Evolutionary conservation across 768 basidiomycete species (phyloP), one percentile per base, ranked within the genome.

Genomic region (Collybia sp.): DNA sequence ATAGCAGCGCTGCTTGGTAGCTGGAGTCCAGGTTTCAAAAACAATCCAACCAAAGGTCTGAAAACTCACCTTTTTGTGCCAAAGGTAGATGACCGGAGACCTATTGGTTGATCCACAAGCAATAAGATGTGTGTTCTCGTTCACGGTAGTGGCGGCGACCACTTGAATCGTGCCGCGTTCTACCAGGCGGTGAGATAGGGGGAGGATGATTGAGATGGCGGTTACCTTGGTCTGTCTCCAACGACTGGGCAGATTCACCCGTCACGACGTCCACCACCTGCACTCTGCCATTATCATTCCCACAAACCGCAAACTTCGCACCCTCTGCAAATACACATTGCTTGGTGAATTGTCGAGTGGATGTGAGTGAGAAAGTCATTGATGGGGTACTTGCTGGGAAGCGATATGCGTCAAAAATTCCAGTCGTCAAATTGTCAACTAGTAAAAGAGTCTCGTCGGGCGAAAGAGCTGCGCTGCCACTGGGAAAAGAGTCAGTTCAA

Each of bases 391-490:
- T 39, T 9, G 19, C 16, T 30, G 43, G 43, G 38, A 51, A 42
- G n/a, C 6, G 17, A 37, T 44, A 51, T 8, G 44, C 5, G 15
- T 51, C 46, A 16, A 47, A 47, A 5, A 30, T 17, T 8, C 45
- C 45, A 13, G 40, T 47, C 2, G 45, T 44, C 5, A 53, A 45
- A 30, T 53, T 53, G 42, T 53, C 45, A 12, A 53, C 42, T 1
- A 53, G 33, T 25, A 53, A 30, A 10, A 25, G 40, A 8, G 35
- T 49, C 25, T 42, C 48, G 37, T 49, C 48, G 8, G 48, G 45
- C 18, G 48, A 53, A 30, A 53, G 30, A 33, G 19, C 33, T 1
- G 48, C 42, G 20, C 46, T 42, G 6, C 52, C 45, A 16, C 51
- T 53, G 30, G 30, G 17, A 17, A 15, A 37, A 4, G 10, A 10